A percentile compares a stretch with the other conserved stretches of the same genome.
phyloP scores from a whole-genome alignment of 179 eudicot species.

The Monotropa hypopitys region DNA sequence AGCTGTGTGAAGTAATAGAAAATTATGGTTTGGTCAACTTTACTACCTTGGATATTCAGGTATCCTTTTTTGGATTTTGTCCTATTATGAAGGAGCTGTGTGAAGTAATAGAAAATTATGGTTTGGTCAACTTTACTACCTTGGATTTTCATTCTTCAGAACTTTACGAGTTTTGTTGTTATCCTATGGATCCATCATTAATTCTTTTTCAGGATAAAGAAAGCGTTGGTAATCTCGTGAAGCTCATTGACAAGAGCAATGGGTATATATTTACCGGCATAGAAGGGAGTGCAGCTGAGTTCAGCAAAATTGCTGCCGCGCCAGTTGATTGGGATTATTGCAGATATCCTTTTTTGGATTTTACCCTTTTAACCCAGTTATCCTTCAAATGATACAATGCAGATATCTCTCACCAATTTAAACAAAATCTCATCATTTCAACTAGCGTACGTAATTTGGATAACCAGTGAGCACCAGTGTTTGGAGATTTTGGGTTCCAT shows the following conservation, averaged over 20 bases:
- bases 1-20: conserved; percentile 76
- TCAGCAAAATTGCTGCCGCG: conserved; percentile 85
- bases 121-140: conserved; percentile 75
- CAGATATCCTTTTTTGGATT: conserved; percentile 65
- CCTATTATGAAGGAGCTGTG: conserved; percentile 84
- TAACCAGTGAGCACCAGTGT: neutral
- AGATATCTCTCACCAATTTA: neutral
- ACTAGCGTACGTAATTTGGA: neutral
- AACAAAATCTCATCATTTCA: neutral
- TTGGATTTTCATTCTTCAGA: conserved; percentile 23
- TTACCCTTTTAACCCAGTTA: neutral
- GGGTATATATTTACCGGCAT: conserved; percentile 82
- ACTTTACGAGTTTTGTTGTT: neutral
- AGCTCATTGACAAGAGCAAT: conserved; percentile 80
- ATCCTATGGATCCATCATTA: neutral
- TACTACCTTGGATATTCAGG: conserved; percentile 91
- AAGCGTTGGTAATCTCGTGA: conserved; percentile 84
- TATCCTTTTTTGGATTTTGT: no score
- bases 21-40: conserved; percentile 67
- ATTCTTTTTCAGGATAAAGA: conserved; percentile 64
- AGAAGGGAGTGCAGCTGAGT: conserved; percentile 73
- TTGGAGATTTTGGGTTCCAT: neutral
- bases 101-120: conserved; percentile 59
- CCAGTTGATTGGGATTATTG: conserved; percentile 82
- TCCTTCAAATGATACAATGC: neutral